Evolutionary conservation across 2,329 filamentous ascomycete genomes (phyloP).

Genomic region (Myriosclerotinia duriaeana): DNA sequence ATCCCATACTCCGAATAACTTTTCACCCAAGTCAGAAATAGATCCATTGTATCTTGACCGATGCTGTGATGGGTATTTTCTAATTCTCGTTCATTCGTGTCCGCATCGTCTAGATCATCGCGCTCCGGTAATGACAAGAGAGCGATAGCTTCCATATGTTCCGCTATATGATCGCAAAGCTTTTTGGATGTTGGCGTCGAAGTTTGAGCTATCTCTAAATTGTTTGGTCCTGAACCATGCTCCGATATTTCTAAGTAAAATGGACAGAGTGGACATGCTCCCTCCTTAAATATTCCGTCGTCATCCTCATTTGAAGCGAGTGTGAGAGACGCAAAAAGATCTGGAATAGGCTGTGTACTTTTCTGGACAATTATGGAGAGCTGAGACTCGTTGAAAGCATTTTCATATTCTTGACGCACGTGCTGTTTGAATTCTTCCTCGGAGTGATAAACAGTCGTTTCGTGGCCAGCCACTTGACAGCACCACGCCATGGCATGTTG

Average conservation of each 20-base stretch:
- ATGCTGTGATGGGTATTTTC: constrained; percentile 2
- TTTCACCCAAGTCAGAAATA: background rate
- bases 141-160: constrained; percentile 12
- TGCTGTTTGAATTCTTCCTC: constrained; percentile 13
- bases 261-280: constrained; percentile 8
- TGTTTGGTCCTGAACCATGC: no score
- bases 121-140: constrained; percentile 14
- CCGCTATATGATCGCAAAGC: constrained; percentile 11
- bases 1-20: background rate
- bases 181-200: background rate
- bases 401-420: background rate
- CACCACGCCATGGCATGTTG: constrained; percentile 16
- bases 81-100: constrained; percentile 10
- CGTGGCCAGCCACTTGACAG: constrained; percentile 8
- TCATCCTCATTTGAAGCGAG: background rate
- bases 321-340: background rate
- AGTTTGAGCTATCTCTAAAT: background rate
- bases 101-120: constrained; percentile 12
- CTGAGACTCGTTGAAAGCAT: constrained; percentile 12
- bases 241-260: background rate
- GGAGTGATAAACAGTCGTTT: constrained; percentile 2
- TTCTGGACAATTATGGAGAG: constrained; percentile 9
- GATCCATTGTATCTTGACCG: background rate
- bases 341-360: background rate
- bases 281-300: no score